Evolutionary conservation across 805 yeast species (phyloP).

Genomic region (Pichia gijzeniarum): DNA sequence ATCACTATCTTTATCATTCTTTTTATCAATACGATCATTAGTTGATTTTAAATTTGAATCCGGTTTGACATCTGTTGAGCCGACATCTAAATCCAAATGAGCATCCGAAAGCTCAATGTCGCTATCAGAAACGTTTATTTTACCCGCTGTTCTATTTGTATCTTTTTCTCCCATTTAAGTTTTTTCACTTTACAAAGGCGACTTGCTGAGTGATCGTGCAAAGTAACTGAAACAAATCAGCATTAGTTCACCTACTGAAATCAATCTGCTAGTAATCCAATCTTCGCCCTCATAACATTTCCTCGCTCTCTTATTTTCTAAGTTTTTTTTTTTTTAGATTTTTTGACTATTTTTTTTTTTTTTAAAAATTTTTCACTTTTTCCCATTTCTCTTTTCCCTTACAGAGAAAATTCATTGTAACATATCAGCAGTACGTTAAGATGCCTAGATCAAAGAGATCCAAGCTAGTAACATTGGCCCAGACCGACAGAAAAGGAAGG

Average conservation of each 20-base stretch:
- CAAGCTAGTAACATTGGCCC: conserved; percentile 90
- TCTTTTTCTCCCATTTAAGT: too few relatives aligned
- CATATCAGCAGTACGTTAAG: neutral
- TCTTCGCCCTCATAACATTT: too few relatives aligned
- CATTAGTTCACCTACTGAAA: too few relatives aligned
- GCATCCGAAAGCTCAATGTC: conserved; percentile 7
- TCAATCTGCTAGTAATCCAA: too few relatives aligned
- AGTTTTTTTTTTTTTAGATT: neutral
- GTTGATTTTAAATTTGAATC: neutral
- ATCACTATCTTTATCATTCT: conserved; percentile 13
- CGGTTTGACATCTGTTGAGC: neutral
- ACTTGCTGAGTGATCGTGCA: too few relatives aligned
- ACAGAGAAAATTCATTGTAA: conserved; percentile 11
- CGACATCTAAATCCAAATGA: neutral
- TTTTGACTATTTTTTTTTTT: neutral
- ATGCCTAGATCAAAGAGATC: conserved; percentile 99
- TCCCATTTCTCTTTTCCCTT: neutral
- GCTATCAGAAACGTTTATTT: neutral
- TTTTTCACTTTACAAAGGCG: too few relatives aligned
- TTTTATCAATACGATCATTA: neutral
- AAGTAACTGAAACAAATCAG: too few relatives aligned
- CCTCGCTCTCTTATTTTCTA: neutral
- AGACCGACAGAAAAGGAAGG: conserved; percentile 92
- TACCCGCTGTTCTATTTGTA: too few relatives aligned
- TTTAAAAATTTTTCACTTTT: neutral